Base-by-base conservation (phyloP, 176 grass and related monocot species). In the Saccharum officinarum region DNA sequence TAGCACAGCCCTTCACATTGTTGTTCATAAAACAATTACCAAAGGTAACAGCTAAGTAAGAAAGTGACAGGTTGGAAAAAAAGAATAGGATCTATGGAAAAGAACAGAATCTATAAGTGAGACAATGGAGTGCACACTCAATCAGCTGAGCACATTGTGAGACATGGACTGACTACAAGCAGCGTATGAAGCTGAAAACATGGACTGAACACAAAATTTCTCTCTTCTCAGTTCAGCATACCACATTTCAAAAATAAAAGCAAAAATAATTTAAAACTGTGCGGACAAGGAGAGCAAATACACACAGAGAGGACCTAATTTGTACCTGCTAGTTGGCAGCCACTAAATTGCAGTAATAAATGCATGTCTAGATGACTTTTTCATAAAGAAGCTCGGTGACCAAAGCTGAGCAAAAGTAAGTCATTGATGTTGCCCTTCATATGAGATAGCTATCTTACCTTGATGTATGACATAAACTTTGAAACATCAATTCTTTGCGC, bases 381-480 rank as follows among this genome's bases (percentile, higher is more conserved):
- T 55, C 44, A 68, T 55, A 37, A 82, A 69, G 26, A 88, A 69
- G 17, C 61, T 67, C 36, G 26, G 25, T 42, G 10, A 11, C 5
- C 44, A 18, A 44, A 69, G 41, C 16, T 76, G 28, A 60, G 69
- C 10, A 76, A 37, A 64, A 67, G 37, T 40, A 64, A 67, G 45
- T 40, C 42, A 41, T 74, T 65, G 61, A 67, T 65, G 61, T 14
- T 46, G 49, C 28, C 13, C 31, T 46, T 72, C 40, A 31, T 63
- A 73, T 47, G 23, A 55, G 26, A 80, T 34, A 25, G 50, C 34
- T 44, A 80, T 62, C 36, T 92, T 61, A 92, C 91, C 85, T 90
- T 84, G 38, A 93, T 93, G 67, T 87, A 93, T 85, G 91, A 93
- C 91, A 93, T 87, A 75, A 74, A 93, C 80, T 90, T 90, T 69